Evolutionary conservation across 2,329 filamentous ascomycete genomes (phyloP), one percentile per base, ranked within the genome.

Genomic region (Penicillium digitatum): DNA sequence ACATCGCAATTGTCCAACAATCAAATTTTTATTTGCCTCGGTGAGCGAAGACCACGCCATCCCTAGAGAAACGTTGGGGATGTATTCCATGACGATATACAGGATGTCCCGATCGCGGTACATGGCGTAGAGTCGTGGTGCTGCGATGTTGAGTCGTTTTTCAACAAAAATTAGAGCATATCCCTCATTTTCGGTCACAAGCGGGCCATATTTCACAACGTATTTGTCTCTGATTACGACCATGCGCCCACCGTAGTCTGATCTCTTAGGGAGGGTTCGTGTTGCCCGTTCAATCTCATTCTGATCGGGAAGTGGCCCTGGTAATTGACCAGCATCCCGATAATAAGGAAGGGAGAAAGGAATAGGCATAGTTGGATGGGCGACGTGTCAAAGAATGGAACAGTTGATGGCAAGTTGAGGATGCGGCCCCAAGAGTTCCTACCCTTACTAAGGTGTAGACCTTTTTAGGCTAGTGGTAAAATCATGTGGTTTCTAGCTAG

Each of bases 101-200:
- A 62, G 49, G 7, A 5, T 59, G 38, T 55, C 54, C 32, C 42
- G 31, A 40, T 61, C 32, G 46, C 54, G 54, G 47, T 60, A 62
- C 61, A 63, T 63, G 34, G 61, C 57, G 49, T 60, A 60, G n/a
- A 63, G 61, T 43, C 55, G 55, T 50, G 59, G 61, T 5, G 54
- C 61, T 54, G 58, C 18, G 44, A 61, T 61, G 24, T 53, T 42
- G 47, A 62, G 62, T 11, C 26, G 38, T 40, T 59, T 10, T 56
- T 63, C 59, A 54, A 62, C 38, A 44, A 63, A 63, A 32, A 62
- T 40, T 39, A 63, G 52, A 61, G 62, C 52, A 57, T 63, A 49
- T 44, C 61, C 62, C 52, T 65, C 59, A 48, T 63, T 62, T 54
- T 64, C 61, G 26, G 54, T 54, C 42, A 64, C 52, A 52, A 56